These are phyloP conservation scores for Coleophoma eucalyptorum DNA, from an alignment of 2,329 filamentous ascomycete species.

Conservation along the genomic window DNA sequence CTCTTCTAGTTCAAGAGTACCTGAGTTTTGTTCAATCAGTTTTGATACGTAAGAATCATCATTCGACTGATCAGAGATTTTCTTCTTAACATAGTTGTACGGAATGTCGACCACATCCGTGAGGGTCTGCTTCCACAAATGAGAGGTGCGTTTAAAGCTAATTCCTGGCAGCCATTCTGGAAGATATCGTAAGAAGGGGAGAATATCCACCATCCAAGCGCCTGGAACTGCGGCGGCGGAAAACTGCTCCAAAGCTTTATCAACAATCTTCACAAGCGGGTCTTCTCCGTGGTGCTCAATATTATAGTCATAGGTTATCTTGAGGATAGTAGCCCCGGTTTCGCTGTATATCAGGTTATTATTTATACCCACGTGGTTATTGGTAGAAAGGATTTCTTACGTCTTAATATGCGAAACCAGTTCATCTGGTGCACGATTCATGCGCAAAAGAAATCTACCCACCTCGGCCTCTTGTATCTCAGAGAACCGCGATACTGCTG, in stretches of 20 bases:
- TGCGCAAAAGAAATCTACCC: constrained; percentile 37
- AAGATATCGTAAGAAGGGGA: constrained; percentile 26
- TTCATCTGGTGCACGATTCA: constrained; percentile 33
- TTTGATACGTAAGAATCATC: background rate
- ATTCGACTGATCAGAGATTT: background rate
- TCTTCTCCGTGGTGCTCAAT: constrained; percentile 34
- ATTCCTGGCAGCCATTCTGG: background rate
- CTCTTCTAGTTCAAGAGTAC: background rate
- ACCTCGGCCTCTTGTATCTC: constrained; percentile 39
- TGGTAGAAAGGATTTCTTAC: constrained; percentile 21
- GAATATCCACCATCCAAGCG: constrained; percentile 39
- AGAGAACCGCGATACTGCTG: constrained; percentile 33
- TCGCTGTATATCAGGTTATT: constrained; percentile 20
- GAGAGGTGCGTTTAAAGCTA: background rate
- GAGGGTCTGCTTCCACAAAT: no score
- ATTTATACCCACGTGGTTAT: background rate
- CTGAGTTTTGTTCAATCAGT: background rate
- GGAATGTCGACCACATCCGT: no score
- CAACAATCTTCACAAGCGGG: constrained; percentile 37
- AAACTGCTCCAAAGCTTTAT: constrained; percentile 35
- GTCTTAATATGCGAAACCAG: constrained; percentile 38
- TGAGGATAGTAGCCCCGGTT: constrained; percentile 36
- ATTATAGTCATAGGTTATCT: constrained; percentile 42
- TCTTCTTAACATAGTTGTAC: no score
- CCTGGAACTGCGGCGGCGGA: constrained; percentile 35